Percentiles rank a stretch among this genome's conserved stretches.
These are phyloP conservation scores for Colletotrichum costaricense DNA, from an alignment of 2,329 filamentous ascomycete genomes.

Conservation along the genomic window DNA sequence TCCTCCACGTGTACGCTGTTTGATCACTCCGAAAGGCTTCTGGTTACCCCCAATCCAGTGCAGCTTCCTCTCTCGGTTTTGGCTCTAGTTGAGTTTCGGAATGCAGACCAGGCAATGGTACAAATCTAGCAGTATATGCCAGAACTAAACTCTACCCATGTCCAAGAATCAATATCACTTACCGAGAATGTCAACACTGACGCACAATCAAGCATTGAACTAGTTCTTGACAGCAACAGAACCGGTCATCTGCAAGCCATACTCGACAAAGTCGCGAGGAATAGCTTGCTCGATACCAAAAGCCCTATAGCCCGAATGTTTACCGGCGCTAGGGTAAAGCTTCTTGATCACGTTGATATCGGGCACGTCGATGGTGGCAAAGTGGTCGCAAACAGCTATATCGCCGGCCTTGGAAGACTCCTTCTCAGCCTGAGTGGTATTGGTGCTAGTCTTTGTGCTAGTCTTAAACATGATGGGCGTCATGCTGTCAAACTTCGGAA, in stretches of 20 bases:
- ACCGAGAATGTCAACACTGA: not conserved
- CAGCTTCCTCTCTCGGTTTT: not conserved
- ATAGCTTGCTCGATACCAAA: not conserved
- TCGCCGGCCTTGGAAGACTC: not conserved
- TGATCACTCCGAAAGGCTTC: not conserved
- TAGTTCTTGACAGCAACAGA: not conserved
- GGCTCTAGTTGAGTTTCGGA: not conserved
- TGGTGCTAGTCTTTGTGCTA: not conserved
- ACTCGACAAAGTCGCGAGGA: not conserved
- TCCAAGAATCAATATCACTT: not conserved
- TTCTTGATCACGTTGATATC: not conserved
- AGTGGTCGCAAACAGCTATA: not conserved
- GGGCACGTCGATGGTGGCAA: not conserved
- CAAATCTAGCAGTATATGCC: not conserved
- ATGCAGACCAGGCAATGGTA: not conserved
- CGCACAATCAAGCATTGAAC: not conserved
- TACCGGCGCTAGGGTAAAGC: not conserved
- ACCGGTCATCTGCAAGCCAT: not conserved
- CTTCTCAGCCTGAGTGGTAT: not conserved
- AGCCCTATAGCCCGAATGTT: not conserved
- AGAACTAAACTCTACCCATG: not conserved
- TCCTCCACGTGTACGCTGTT: accelerated
- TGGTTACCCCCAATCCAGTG: not conserved
- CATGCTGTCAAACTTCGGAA: not conserved
- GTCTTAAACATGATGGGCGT: not conserved